Conservation (phyloP, 2,329 filamentous ascomycete genomes). For the Podosphaera xanthii region DNA sequence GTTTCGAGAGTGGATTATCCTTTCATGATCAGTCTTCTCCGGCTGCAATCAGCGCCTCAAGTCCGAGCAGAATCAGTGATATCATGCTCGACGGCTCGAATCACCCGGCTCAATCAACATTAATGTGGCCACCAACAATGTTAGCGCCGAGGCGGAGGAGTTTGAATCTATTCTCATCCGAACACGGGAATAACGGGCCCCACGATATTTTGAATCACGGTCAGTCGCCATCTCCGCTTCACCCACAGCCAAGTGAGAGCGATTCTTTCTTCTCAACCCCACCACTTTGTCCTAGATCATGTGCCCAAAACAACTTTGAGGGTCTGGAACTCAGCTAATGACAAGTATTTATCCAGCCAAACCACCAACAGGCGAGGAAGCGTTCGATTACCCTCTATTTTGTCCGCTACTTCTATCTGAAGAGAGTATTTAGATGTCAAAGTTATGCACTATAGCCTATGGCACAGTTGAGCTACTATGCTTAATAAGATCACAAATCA, state of each 20-base stretch:
- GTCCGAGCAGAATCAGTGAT: conserved; percentile 77
- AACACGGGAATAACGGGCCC: conserved; percentile 51
- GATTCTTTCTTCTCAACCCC: conserved; percentile 64
- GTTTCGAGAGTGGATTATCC: conserved; percentile 56
- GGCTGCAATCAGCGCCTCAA: conserved; percentile 85
- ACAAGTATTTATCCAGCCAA: too few species aligned
- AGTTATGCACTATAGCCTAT: too few species aligned
- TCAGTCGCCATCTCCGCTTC: conserved; percentile 54
- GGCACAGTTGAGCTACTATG: too few species aligned
- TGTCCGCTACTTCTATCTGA: too few species aligned
- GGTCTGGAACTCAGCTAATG: too few species aligned
- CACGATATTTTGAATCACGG: conserved; percentile 51
- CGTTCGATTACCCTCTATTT: too few species aligned
- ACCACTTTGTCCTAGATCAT: conserved; percentile 28
- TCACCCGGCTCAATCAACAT: conserved; percentile 31
- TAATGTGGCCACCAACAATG: conserved; percentile 48
- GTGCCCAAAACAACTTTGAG: not conserved
- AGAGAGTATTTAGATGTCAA: too few species aligned
- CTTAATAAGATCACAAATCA: too few species aligned
- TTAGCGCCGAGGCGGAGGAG: conserved; percentile 46
- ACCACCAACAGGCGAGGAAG: too few species aligned
- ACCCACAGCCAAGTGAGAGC: conserved; percentile 43
- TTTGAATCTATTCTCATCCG: conserved; percentile 46
- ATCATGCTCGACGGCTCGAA: conserved; percentile 69
- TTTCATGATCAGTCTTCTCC: conserved; percentile 77